phyloP scores from a whole-genome alignment of 371 early-diverging fungal species.

The Saksenaea vasiformis region DNA sequence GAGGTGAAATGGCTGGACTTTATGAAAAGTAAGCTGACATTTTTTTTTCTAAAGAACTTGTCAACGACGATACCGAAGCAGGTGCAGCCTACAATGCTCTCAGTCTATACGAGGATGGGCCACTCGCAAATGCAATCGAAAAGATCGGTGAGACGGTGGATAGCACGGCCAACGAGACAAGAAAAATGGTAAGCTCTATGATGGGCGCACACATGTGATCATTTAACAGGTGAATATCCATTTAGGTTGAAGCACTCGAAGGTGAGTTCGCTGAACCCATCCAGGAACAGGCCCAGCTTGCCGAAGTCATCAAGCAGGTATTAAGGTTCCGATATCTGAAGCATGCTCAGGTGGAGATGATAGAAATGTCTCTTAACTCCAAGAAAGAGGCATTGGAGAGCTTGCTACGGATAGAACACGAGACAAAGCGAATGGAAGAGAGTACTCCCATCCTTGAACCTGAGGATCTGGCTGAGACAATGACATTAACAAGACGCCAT shows the following conservation, averaged over 20 bases:
- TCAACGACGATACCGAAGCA: constrained; percentile 74
- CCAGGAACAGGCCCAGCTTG: constrained; percentile 79
- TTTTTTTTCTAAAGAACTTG: constrained; percentile 25
- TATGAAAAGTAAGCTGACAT: background rate
- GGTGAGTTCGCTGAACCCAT: constrained; percentile 71
- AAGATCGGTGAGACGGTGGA: constrained; percentile 83
- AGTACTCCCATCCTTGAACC: constrained; percentile 44
- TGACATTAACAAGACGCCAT: constrained; percentile 30
- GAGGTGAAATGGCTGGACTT: constrained; percentile 28
- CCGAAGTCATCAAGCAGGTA: constrained; percentile 74
- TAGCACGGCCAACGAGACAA: constrained; percentile 65
- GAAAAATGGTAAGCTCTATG: constrained; percentile 48
- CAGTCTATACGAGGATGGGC: constrained; percentile 71
- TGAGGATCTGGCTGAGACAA: constrained; percentile 16
- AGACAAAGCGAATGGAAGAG: constrained; percentile 77
- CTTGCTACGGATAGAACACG: constrained; percentile 74
- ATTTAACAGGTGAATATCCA: background rate
- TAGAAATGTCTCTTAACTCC: constrained; percentile 66
- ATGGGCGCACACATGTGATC: background rate
- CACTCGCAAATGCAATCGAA: constrained; percentile 75
- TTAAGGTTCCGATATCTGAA: constrained; percentile 79
- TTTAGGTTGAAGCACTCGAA: constrained; percentile 58
- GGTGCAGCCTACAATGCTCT: constrained; percentile 87
- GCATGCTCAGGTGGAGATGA: constrained; percentile 80
- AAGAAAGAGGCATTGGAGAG: constrained; percentile 65